These are phyloP conservation scores for Cyberlindnera veronae DNA, from an alignment of 805 yeast species.

Conservation along the genomic window DNA sequence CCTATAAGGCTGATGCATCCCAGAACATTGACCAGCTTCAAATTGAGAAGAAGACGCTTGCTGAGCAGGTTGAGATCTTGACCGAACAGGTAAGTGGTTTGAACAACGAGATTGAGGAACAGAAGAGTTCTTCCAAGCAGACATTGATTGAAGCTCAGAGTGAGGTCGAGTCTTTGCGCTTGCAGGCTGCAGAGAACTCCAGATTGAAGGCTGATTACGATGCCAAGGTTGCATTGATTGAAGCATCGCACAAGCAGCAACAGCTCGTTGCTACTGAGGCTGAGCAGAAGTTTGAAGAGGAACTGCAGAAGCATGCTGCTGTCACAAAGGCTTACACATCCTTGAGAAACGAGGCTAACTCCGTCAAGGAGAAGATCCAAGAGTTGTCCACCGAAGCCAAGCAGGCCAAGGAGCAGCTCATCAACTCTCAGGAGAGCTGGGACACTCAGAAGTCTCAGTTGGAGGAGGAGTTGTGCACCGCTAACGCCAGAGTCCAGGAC, in stretches of 20 bases:
- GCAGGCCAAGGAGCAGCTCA: constrained; percentile 32
- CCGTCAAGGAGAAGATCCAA: constrained; percentile 28
- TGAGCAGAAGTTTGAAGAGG: constrained; percentile 53
- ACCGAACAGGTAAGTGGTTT: constrained; percentile 30
- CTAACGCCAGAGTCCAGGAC: constrained; percentile 48
- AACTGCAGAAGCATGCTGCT: constrained; percentile 52
- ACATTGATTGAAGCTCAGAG: constrained; percentile 15
- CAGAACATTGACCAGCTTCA: constrained; percentile 18
- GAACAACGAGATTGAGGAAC: constrained; percentile 30
- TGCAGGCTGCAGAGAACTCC: constrained; percentile 24
- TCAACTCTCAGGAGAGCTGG: constrained; percentile 42
- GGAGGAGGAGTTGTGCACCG: constrained; percentile 45
- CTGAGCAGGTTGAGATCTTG: constrained; percentile 27
- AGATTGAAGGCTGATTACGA: constrained; percentile 30
- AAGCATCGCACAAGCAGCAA: constrained; percentile 42
- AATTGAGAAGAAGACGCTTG: constrained; percentile 21
- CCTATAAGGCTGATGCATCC: constrained; percentile 31
- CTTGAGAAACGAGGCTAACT: constrained; percentile 36
- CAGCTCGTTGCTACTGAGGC: constrained; percentile 43
- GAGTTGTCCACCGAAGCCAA: constrained; percentile 28
- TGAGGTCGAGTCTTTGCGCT: constrained; percentile 18
- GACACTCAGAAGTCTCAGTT: constrained; percentile 37
- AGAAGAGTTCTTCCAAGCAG: constrained; percentile 26
- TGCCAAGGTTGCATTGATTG: constrained; percentile 29
- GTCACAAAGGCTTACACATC: constrained; percentile 39